Percentiles rank a stretch among this genome's conserved stretches.
phyloP scores from a whole-genome alignment of 306 rosid genomes.

The Pterocarpus macrocarpus region DNA sequence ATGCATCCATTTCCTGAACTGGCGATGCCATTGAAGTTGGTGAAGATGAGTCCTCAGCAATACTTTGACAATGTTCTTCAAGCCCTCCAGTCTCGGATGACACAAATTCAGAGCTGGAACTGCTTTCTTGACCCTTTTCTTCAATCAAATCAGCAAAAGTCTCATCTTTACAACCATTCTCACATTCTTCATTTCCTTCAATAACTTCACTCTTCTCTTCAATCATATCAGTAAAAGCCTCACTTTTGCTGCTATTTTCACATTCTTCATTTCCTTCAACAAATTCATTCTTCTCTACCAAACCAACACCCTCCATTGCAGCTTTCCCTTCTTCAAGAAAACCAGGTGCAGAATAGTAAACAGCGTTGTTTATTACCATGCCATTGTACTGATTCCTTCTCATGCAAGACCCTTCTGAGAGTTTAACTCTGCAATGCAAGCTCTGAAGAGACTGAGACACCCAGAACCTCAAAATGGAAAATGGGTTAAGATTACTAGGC shows the following conservation, averaged over 20 bases:
- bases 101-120: conserved; percentile 67
- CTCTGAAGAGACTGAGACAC: conserved; percentile 51
- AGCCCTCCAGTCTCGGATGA: conserved; percentile 70
- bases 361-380: conserved; percentile 57
- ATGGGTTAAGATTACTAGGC: conserved; percentile 38
- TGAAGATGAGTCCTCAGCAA: conserved; percentile 68
- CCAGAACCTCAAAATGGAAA: conserved; percentile 57
- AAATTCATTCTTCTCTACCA: conserved; percentile 50
- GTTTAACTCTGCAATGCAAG: conserved; percentile 45
- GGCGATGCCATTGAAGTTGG: conserved; percentile 65
- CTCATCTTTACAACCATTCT: not conserved
- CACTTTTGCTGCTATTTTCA: conserved; percentile 20
- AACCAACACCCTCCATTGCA: conserved; percentile 57
- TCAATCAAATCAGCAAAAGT: conserved; percentile 49
- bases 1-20: conserved; percentile 46
- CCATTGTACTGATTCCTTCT: conserved; percentile 47
- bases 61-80: conserved; percentile 69
- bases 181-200: not conserved
- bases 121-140: conserved; percentile 63
- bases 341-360: conserved; percentile 51
- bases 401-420: conserved; percentile 57
- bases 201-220: conserved; percentile 52
- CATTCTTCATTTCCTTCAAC: conserved; percentile 43
- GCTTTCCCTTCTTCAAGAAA: conserved; percentile 49
- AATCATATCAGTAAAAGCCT: conserved; percentile 35